phyloP scores from a whole-genome alignment of 371 early-diverging fungal species.

The Nosema muscidifuracis region DNA sequence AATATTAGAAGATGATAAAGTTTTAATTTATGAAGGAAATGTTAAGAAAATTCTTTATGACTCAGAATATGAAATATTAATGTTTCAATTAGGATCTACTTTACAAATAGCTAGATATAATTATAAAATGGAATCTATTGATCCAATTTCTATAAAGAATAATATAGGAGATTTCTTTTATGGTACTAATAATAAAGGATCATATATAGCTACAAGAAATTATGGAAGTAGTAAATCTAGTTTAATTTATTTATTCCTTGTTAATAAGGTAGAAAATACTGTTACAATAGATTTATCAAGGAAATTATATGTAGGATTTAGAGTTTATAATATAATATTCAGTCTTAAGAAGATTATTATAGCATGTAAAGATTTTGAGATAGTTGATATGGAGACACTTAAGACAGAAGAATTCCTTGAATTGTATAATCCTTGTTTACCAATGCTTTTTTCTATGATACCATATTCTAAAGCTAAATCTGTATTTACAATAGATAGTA shows the following conservation, averaged over 20 bases:
- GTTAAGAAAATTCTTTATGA: conserved; percentile 50
- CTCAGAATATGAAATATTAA: conserved; percentile 20
- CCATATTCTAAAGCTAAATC: conserved; percentile 33
- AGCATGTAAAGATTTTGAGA: conserved; percentile 63
- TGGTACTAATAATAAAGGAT: conserved; percentile 22
- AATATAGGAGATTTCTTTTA: conserved; percentile 43
- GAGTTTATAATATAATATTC: conserved; percentile 49
- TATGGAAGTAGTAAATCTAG: conserved; percentile 21
- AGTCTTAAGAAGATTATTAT: conserved; percentile 53
- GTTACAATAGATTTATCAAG: conserved; percentile 33
- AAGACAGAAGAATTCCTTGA: conserved; percentile 61
- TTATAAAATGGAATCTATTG: conserved; percentile 6
- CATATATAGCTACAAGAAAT: conserved; percentile 29
- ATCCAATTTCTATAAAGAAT: conserved; percentile 15
- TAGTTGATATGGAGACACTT: conserved; percentile 60
- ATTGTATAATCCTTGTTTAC: conserved; percentile 49
- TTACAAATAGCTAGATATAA: conserved; percentile 37
- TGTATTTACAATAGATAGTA: conserved; percentile 46
- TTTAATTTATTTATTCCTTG: conserved; percentile 38
- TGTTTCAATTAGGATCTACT: conserved; percentile 15
- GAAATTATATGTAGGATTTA: conserved; percentile 59
- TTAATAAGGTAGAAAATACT: conserved; percentile 6
- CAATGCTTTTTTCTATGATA: conserved; percentile 23
- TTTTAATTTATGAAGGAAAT: conserved; percentile 20
- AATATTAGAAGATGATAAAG: conserved; percentile 6